Evolutionary conservation across 2,329 filamentous ascomycete genomes (phyloP).

Genomic region (Thelonectria blattea): DNA sequence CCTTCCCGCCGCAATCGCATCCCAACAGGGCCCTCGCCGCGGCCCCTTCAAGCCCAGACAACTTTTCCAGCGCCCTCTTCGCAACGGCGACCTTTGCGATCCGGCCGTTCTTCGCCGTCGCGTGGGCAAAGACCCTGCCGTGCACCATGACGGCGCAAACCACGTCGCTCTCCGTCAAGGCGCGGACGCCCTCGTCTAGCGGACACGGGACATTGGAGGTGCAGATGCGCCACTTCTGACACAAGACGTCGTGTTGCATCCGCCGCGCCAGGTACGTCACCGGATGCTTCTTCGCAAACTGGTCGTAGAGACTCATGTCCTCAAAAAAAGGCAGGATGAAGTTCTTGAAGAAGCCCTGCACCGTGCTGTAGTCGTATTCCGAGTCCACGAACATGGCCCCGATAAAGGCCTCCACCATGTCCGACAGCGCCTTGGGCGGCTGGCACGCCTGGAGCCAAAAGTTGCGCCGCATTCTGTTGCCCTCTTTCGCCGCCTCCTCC

Average conservation of each 20-base stretch:
- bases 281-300: constrained; percentile 85
- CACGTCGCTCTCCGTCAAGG: constrained; percentile 57
- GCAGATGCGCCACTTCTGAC: constrained; percentile 63
- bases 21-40: constrained; percentile 63
- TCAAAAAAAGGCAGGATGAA: constrained; percentile 80
- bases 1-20: constrained; percentile 63
- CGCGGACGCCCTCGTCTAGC: constrained; percentile 50
- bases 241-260: constrained; percentile 70
- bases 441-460: constrained; percentile 71
- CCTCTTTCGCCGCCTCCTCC: constrained; percentile 41
- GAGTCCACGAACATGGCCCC: constrained; percentile 93
- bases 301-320: constrained; percentile 87
- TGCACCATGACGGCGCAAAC: constrained; percentile 81
- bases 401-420: constrained; percentile 87
- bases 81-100: constrained; percentile 76
- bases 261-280: constrained; percentile 73
- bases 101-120: constrained; percentile 66
- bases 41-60: constrained; percentile 54
- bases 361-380: constrained; percentile 74
- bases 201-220: constrained; percentile 50
- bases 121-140: constrained; percentile 67
- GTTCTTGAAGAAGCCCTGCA: constrained; percentile 77
- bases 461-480: constrained; percentile 51
- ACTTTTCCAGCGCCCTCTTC: constrained; percentile 58
- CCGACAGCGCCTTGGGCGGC: constrained; percentile 78